Base-by-base conservation (phyloP, 2,329 filamentous ascomycete genomes). In the Penicillium sp. region DNA sequence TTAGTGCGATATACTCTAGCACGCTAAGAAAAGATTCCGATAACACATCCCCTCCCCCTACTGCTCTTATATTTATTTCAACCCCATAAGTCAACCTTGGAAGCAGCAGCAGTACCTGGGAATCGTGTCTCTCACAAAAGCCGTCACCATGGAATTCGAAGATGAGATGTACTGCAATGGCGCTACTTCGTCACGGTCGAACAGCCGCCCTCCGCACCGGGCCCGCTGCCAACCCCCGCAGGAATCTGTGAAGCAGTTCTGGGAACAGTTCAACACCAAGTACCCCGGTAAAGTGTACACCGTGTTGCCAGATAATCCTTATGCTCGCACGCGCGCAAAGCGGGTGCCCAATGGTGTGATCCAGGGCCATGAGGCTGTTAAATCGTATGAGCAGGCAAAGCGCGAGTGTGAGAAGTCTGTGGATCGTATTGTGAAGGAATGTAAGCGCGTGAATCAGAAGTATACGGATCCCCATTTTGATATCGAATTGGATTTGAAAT, bases 391-490 rank as follows among this genome's bases (percentile, higher is more conserved):
- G 53, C 85, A 90, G 65, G 90, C 90, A 0, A 85, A 82, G 3
- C 82, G 82, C 22, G 83, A 87, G 56, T 96, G 91, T 74, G 81
- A 79, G 53, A 83, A 82, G 55, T 82, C 84, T 51, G 84, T 87
- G 6, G 75, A 78, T 9, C 82, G 83, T 58, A 86, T 86, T 54
- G 79, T 82, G 29, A 79, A 78, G 56, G 84, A 87, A 66, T 96
- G 91, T 71, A 81, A 86, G 22, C 83, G 90, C 9, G 80, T 91
- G 56, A 96, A 96, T 73, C 88, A 91, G 68, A 93, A 91, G 73
- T 96, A 96, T 70, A 84, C 88, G 16, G 91, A 96, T 69, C 85
- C 87, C n/a, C 87, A 95, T 71, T 96, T 96, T 69, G 89, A 96
- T 70, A 86, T 96, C 51, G 91, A 95, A 69, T 79, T 84, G 37